These are phyloP conservation scores for Oryza australiensis DNA, from an alignment of 176 grass and related monocot genomes.

Conservation along the genomic window DNA sequence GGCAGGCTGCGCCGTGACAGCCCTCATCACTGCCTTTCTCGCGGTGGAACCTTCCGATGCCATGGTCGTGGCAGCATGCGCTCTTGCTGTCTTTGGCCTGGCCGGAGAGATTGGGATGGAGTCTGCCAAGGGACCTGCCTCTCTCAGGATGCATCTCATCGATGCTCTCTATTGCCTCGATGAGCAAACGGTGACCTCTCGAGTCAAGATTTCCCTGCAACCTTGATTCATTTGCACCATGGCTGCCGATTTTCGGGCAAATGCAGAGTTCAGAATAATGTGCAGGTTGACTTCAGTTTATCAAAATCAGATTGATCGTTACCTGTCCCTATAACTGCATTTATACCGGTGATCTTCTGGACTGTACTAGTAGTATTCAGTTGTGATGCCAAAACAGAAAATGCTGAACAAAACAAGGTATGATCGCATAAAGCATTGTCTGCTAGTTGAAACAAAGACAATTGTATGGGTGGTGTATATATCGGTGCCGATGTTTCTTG, in stretches of 20 bases:
- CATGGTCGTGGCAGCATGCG: slow-evolving; percentile 49
- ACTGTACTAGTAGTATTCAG: neutral
- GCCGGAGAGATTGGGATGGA: slow-evolving; percentile 73
- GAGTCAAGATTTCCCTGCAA: slow-evolving; percentile 42
- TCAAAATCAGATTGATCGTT: neutral
- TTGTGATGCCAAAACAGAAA: neutral
- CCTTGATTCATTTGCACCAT: neutral
- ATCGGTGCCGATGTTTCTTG: neutral
- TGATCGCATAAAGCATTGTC: neutral
- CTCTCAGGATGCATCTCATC: slow-evolving; percentile 78
- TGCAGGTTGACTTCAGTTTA: neutral
- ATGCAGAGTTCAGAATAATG: slow-evolving; percentile 11
- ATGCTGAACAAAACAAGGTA: neutral
- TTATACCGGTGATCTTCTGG: neutral
- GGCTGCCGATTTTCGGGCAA: neutral
- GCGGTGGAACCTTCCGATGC: slow-evolving; percentile 59
- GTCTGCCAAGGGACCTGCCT: slow-evolving; percentile 68
- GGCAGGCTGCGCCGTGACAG: slow-evolving; percentile 71
- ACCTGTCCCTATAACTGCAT: neutral
- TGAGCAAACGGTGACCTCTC: slow-evolving; percentile 42
- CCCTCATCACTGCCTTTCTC: slow-evolving; percentile 72
- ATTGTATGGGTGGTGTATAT: neutral
- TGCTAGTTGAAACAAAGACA: neutral
- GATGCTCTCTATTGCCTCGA: slow-evolving; percentile 62
- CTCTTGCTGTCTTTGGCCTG: slow-evolving; percentile 68